Percentiles rank a stretch among this genome's conserved stretches.
phyloP scores from a whole-genome alignment of 805 yeast species.

The Zygotorulaspora florentina region DNA sequence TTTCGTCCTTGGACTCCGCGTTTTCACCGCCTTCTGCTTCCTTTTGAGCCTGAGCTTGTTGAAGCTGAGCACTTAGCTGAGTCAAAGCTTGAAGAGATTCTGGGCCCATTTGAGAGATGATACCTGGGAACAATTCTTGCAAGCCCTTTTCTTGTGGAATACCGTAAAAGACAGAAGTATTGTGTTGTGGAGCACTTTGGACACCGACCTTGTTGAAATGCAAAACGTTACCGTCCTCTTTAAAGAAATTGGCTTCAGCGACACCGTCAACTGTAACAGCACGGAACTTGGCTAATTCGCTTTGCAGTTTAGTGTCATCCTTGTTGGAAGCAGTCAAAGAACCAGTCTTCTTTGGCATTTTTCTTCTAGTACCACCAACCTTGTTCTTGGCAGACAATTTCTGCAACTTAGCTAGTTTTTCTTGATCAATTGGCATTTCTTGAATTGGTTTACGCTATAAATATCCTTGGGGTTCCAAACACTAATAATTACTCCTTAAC shows the following conservation, averaged over 20 bases:
- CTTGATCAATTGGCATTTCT: conserved; percentile 85
- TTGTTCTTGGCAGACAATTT: conserved; percentile 71
- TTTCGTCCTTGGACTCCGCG: conserved; percentile 41
- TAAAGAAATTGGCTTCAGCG: conserved; percentile 97
- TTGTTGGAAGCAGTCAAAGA: conserved; percentile 53
- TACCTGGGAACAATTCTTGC: conserved; percentile 88
- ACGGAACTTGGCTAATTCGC: conserved; percentile 80
- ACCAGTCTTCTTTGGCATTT: conserved; percentile 68
- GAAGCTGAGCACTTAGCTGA: conserved; percentile 84
- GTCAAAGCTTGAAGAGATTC: conserved; percentile 88
- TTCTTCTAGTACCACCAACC: conserved; percentile 85
- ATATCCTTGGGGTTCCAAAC: too few species aligned
- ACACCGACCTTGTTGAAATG: conserved; percentile 96
- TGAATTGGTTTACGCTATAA: neutral
- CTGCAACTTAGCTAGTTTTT: conserved; percentile 87
- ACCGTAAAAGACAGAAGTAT: conserved; percentile 94
- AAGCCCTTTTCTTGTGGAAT: conserved; percentile 88
- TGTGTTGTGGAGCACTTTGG: conserved; percentile 85
- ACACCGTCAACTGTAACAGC: conserved; percentile 85
- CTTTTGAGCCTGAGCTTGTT: conserved; percentile 49
- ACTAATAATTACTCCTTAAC: too few species aligned
- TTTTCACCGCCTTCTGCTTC: conserved; percentile 45
- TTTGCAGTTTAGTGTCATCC: conserved; percentile 89
- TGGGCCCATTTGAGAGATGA: conserved; percentile 93
- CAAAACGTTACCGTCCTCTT: conserved; percentile 91